phyloP scores from a whole-genome alignment of 192 early-diverging fungal species.

The Coemansia sp. region DNA sequence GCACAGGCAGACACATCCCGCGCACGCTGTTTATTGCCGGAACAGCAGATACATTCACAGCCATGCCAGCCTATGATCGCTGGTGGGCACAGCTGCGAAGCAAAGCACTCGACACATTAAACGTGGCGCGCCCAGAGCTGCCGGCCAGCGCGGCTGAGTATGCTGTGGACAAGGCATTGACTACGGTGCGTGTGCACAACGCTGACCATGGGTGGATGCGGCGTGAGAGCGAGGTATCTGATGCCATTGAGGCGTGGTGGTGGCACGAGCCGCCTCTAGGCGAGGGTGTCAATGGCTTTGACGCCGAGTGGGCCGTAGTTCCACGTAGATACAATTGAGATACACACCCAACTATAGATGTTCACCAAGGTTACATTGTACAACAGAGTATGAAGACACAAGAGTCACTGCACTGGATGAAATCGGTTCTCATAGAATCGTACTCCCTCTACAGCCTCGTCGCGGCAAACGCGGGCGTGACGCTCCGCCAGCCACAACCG shows the following conservation, averaged over 20 bases:
- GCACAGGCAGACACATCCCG: constrained; percentile 11
- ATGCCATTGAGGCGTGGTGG: constrained; percentile 45
- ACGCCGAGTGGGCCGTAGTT: not conserved
- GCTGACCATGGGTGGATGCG: constrained; percentile 56
- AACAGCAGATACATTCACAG: constrained; percentile 45
- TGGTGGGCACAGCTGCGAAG: constrained; percentile 47
- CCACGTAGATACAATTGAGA: not conserved
- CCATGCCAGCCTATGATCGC: constrained; percentile 26
- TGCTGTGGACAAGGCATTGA: constrained; percentile 33
- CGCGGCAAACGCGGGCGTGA: constrained; percentile 79
- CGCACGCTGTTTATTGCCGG: constrained; percentile 46
- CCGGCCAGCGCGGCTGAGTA: constrained; percentile 11
- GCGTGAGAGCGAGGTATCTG: constrained; percentile 49
- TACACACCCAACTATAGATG: not conserved
- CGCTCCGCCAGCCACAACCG: constrained; percentile 72
- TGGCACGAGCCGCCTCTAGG: constrained; percentile 5
- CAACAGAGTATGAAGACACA: not conserved
- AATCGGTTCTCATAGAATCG: constrained; percentile 75
- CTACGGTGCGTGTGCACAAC: constrained; percentile 25
- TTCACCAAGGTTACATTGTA: not conserved
- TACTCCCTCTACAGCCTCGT: constrained; percentile 84
- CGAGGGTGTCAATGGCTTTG: not conserved
- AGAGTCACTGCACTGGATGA: not conserved
- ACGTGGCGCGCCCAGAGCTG: constrained; percentile 4
- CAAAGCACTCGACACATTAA: constrained; percentile 18